phyloP scores from a whole-genome alignment of 768 basidiomycete genomes.

The Tylopilus vinaceipallidus region DNA sequence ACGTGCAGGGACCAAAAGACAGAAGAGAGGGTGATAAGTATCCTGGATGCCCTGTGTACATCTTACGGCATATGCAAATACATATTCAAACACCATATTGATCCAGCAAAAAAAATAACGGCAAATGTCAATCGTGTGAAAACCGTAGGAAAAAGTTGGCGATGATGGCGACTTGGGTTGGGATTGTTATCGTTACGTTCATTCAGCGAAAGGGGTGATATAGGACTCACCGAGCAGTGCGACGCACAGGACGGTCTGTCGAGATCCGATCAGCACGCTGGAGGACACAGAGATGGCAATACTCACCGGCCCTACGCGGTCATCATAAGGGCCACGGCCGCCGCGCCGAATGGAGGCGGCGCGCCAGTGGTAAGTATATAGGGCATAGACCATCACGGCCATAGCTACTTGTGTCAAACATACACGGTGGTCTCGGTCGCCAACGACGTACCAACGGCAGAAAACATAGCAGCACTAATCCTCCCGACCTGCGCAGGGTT shows the following conservation, averaged over 20 bases:
- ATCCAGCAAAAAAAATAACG: constrained; percentile 8
- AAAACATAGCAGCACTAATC: constrained; percentile 97
- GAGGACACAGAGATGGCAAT: not conserved
- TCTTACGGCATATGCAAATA: constrained; percentile 1
- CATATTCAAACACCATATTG: too few relatives aligned
- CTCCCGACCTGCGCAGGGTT: constrained; percentile 67
- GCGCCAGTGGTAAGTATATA: constrained; percentile 96
- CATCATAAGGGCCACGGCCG: constrained; percentile 94
- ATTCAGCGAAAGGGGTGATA: not conserved
- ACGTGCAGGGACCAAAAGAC: constrained; percentile 54
- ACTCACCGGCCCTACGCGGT: constrained; percentile 91
- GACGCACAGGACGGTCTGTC: constrained; percentile 77
- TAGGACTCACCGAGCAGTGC: constrained; percentile 65
- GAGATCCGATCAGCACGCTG: constrained; percentile 10
- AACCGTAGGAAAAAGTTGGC: constrained; percentile 87
- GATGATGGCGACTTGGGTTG: constrained; percentile 68
- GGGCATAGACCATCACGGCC: constrained; percentile 95
- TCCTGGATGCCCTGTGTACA: not conserved
- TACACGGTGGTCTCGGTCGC: not conserved
- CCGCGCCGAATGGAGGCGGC: constrained; percentile 89
- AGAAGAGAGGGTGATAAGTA: constrained; percentile 51
- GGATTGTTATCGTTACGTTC: not conserved
- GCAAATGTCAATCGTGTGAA: constrained; percentile 34
- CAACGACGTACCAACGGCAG: constrained; percentile 71
- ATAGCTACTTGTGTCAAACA: constrained; percentile 59